phyloP scores from a whole-genome alignment of 805 yeast genomes.

The Cyberlindnera maritima region DNA sequence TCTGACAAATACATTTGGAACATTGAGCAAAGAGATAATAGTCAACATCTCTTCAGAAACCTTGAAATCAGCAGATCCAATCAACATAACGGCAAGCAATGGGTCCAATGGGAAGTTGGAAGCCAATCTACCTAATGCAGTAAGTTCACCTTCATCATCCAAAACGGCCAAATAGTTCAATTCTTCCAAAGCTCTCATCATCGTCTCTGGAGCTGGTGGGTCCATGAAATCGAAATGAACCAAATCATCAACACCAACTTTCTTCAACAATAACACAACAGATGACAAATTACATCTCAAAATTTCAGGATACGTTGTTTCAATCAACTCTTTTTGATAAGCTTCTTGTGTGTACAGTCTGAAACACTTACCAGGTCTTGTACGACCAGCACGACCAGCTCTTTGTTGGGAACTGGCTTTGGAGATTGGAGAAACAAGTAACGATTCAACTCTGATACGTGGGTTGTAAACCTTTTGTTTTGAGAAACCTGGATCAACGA shows the following conservation, averaged over 20 bases:
- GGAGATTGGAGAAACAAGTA: conserved; percentile 92
- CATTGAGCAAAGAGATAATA: conserved; percentile 86
- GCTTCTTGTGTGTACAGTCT: conserved; percentile 96
- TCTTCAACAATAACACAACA: conserved; percentile 89
- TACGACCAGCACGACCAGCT: conserved; percentile 99
- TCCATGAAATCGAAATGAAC: conserved; percentile 99
- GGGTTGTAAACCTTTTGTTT: conserved; percentile 97
- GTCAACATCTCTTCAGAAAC: conserved; percentile 89
- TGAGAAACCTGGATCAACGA: conserved; percentile 95
- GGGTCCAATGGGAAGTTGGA: conserved; percentile 96
- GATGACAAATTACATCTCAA: conserved; percentile 86
- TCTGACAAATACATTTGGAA: conserved; percentile 91
- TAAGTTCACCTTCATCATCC: conserved; percentile 87
- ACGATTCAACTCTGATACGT: conserved; percentile 89
- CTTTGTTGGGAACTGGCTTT: conserved; percentile 98
- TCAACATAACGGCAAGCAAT: conserved; percentile 87
- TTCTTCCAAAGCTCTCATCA: conserved; percentile 98
- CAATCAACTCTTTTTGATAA: conserved; percentile 87
- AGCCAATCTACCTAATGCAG: conserved; percentile 85
- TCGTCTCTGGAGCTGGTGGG: conserved; percentile 99
- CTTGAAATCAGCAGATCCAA: conserved; percentile 78
- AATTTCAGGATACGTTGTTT: conserved; percentile 95
- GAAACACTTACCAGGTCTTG: conserved; percentile 97
- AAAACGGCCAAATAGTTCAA: conserved; percentile 86
- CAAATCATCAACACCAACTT: conserved; percentile 90